phyloP scores from a whole-genome alignment of 2,329 filamentous ascomycete species.

The Rutstroemia sp. region DNA sequence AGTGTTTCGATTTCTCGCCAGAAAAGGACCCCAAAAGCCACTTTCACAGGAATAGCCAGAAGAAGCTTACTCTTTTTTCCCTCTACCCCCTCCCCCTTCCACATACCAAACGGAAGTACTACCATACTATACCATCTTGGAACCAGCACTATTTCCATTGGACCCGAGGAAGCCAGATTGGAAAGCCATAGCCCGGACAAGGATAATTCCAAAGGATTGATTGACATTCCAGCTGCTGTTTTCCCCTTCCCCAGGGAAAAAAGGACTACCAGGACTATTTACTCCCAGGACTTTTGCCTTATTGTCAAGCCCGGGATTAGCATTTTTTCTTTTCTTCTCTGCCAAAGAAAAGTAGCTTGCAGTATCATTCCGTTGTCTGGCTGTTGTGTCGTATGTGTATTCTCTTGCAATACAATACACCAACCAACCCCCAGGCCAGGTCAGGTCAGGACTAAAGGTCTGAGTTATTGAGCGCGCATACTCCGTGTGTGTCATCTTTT shows the following conservation, averaged over 20 bases:
- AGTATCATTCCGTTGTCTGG: not conserved
- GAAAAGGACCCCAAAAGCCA: not conserved
- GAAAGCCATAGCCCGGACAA: conserved; percentile 1
- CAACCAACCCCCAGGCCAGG: not conserved
- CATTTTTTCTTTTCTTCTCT: not conserved
- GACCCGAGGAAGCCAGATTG: not conserved
- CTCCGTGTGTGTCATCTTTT: not conserved
- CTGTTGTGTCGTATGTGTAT: not conserved
- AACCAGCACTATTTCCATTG: not conserved
- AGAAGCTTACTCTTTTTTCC: not conserved
- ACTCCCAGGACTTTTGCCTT: not conserved
- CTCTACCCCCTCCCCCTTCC: not conserved
- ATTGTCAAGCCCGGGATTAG: not conserved
- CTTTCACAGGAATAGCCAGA: not conserved
- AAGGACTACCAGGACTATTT: not conserved
- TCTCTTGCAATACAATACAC: not conserved
- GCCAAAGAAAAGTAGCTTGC: not conserved
- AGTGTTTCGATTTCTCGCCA: not conserved
- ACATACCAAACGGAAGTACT: not conserved
- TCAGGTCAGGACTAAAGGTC: not conserved
- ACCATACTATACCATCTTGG: too few species aligned
- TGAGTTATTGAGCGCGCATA: not conserved
- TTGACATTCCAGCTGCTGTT: not conserved
- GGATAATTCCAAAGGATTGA: not conserved
- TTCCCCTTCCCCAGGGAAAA: not conserved